These are phyloP conservation scores for Macrocystidia cucumis DNA, from an alignment of 1,284 basidiomycete genomes.

Conservation along the genomic window DNA sequence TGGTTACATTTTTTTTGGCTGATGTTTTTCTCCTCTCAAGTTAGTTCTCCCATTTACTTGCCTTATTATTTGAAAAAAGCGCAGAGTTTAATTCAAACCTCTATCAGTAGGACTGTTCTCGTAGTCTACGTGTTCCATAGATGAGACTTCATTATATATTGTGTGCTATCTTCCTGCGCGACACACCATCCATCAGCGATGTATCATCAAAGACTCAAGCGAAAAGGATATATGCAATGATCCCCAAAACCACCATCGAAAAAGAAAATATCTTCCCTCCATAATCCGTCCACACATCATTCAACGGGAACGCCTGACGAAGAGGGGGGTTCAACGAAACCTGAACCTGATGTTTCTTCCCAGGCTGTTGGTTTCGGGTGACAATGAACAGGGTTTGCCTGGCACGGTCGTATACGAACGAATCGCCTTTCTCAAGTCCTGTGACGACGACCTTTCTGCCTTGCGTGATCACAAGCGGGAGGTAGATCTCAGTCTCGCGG, in stretches of 20 bases:
- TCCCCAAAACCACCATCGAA: slow-evolving; percentile 23
- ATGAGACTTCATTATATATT: too few species aligned
- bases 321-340: slow-evolving; percentile 51
- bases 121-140: too few species aligned
- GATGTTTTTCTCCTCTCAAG: too few species aligned
- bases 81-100: too few species aligned
- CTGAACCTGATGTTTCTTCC: slow-evolving; percentile 35
- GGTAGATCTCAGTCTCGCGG: slow-evolving; percentile 73
- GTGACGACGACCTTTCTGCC: slow-evolving; percentile 49
- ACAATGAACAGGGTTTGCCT: slow-evolving; percentile 66
- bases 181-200: too few species aligned
- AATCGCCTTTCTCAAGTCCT: slow-evolving; percentile 41
- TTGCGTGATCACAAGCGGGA: slow-evolving; percentile 57
- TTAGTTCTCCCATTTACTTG: too few species aligned
- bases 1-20: too few species aligned
- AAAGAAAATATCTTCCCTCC: slow-evolving; percentile 30
- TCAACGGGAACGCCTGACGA: slow-evolving; percentile 42
- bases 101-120: too few species aligned
- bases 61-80: too few species aligned
- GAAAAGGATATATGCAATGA: slow-evolving; percentile 17
- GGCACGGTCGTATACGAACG: slow-evolving; percentile 44
- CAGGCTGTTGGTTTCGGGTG: slow-evolving; percentile 32
- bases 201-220: neutral
- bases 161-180: too few species aligned
- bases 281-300: slow-evolving; percentile 61